Conservation (phyloP, 2,329 filamentous ascomycete genomes). For the Leptosphaerulina australis region DNA sequence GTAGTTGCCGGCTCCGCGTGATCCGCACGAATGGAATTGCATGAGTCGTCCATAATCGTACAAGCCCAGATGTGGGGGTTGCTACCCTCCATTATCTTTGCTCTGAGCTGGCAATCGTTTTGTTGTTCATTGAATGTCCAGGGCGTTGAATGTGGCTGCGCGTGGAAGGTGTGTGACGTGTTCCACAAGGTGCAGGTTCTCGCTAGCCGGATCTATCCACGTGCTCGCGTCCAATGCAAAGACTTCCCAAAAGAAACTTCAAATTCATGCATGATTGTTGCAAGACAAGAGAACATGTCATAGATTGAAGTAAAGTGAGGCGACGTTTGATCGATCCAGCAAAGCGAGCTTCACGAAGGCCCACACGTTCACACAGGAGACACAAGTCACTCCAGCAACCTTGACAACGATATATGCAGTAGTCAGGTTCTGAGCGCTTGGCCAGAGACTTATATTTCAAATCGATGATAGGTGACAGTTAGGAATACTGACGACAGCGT, state of each 20-base stretch:
- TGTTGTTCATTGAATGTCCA: slow-evolving; percentile 33
- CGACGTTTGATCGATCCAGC: slow-evolving; percentile 3
- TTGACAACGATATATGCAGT: slow-evolving; percentile 12
- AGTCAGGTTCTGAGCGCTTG: slow-evolving; percentile 7
- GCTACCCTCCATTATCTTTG: slow-evolving; percentile 26
- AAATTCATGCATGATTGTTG: slow-evolving; percentile 16
- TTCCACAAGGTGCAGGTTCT: slow-evolving; percentile 26
- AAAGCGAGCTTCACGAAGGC: not conserved
- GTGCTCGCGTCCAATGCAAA: slow-evolving; percentile 18
- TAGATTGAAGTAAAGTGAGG: slow-evolving; percentile 11
- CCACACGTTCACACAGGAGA: slow-evolving; percentile 14
- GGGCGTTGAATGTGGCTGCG: slow-evolving; percentile 27
- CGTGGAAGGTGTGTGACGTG: slow-evolving; percentile 31
- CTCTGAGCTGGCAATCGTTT: slow-evolving; percentile 38
- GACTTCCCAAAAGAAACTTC: slow-evolving; percentile 10
- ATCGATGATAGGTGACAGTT: not conserved
- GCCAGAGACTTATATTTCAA: not conserved
- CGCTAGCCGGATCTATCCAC: slow-evolving; percentile 20
- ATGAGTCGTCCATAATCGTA: slow-evolving; percentile 15
- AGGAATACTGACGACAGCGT: not conserved
- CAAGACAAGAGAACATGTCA: not conserved
- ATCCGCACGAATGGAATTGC: slow-evolving; percentile 16
- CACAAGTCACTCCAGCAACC: not conserved
- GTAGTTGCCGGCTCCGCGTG: slow-evolving; percentile 22
- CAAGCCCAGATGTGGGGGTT: slow-evolving; percentile 27